A percentile compares a stretch with the other conserved stretches of the same genome.
phyloP scores from a whole-genome alignment of 148 eudicot genomes.

The Polygonum maritimum region DNA sequence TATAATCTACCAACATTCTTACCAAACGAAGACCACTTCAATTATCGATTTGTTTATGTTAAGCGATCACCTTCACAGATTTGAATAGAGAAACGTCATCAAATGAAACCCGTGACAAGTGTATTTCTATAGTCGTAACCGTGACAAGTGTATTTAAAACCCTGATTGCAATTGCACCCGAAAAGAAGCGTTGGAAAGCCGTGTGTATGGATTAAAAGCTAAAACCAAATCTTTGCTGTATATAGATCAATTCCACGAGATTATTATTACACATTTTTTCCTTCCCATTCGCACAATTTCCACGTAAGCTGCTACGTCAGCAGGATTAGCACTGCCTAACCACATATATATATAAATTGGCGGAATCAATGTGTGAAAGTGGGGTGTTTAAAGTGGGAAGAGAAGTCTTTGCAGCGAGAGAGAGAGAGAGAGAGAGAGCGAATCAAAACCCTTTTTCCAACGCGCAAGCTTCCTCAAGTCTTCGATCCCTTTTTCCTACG shows the following conservation, averaged over 20 bases:
- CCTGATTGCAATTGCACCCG: neutral
- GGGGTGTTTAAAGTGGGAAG: neutral
- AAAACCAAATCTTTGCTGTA: neutral
- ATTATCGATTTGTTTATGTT: neutral
- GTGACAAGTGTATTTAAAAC: neutral
- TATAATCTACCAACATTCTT: neutral
- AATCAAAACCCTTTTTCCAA: neutral
- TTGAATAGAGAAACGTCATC: neutral
- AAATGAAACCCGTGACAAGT: constrained; percentile 8
- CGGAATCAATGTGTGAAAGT: constrained; percentile 5
- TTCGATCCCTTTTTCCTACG: neutral
- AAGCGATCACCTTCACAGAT: neutral
- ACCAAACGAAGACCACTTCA: neutral
- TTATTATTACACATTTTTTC: neutral
- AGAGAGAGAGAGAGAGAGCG: neutral
- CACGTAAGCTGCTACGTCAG: neutral
- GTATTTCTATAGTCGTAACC: neutral
- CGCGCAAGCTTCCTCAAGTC: constrained; percentile 4
- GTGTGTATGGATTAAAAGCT: neutral
- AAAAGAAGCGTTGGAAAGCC: neutral
- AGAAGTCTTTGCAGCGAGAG: neutral
- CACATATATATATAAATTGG: neutral
- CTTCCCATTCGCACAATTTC: neutral
- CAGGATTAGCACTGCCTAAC: neutral
- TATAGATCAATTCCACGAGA: neutral